phyloP scores from a whole-genome alignment of 1,139 yeast species.

The Spathaspora sp. region DNA sequence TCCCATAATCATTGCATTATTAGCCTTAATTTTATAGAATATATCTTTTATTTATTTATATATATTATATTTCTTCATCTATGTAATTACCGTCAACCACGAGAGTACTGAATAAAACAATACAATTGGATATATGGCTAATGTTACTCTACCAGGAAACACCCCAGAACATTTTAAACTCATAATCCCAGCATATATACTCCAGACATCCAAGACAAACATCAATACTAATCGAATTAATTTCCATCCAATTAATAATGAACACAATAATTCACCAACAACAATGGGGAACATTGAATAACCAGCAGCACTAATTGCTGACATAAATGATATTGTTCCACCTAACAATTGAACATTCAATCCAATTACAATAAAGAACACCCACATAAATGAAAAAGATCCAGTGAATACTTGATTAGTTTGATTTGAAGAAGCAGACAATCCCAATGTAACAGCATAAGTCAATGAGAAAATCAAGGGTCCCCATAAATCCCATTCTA shows the following conservation, averaged over 20 bases:
- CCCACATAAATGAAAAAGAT: conserved; percentile 49
- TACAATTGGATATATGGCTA: conserved; percentile 81
- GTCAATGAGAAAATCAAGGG: conserved; percentile 72
- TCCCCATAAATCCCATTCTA: conserved; percentile 91
- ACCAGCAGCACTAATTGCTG: conserved; percentile 79
- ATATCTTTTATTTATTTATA: not conserved
- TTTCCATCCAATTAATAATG: conserved; percentile 52
- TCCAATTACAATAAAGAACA: conserved; percentile 58
- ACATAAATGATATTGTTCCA: conserved; percentile 68
- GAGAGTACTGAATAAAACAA: conserved; percentile 71
- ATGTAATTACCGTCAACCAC: conserved; percentile 77
- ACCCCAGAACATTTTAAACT: conserved; percentile 71
- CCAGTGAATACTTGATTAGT: conserved; percentile 52
- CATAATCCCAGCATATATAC: conserved; percentile 65
- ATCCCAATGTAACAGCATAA: conserved; percentile 57
- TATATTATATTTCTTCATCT: conserved; percentile 6
- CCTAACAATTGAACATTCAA: conserved; percentile 76
- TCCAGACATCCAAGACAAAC: conserved; percentile 63
- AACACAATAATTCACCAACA: conserved; percentile 60
- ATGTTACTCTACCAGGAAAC: conserved; percentile 61
- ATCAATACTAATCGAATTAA: conserved; percentile 56
- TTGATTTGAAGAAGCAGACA: conserved; percentile 37
- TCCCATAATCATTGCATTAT: not conserved
- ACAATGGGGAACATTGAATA: conserved; percentile 80
- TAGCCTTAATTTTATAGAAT: conserved; percentile 1